A percentile compares a stretch with the other conserved stretches of the same genome.
Conservation (phyloP, 306 rosid genomes). For the Quercus ilex region DNA sequence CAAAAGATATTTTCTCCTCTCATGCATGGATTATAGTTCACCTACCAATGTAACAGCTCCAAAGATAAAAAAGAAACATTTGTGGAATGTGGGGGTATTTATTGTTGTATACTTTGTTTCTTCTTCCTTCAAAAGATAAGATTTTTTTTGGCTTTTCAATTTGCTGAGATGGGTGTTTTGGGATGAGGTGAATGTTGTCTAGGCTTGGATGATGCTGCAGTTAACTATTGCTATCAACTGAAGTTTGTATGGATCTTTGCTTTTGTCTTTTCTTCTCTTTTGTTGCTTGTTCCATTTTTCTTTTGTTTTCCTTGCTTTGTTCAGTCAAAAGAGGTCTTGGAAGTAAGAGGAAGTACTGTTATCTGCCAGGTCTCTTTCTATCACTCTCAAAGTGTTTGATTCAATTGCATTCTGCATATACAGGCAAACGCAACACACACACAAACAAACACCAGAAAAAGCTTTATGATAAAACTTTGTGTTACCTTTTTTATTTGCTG, state of each 20-base stretch:
- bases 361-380: slow-evolving; percentile 7
- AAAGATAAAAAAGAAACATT: slow-evolving; percentile 1
- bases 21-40: slow-evolving; percentile 75
- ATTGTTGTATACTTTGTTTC: not conserved
- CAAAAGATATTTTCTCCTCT: too few species aligned
- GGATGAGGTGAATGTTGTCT: slow-evolving; percentile 23
- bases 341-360: slow-evolving; percentile 15
- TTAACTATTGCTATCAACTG: slow-evolving; percentile 51
- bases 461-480: not conserved
- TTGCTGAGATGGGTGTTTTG: slow-evolving; percentile 22
- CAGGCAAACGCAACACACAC: not conserved
- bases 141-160: slow-evolving; percentile 8
- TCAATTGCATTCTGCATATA: not conserved
- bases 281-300: slow-evolving; percentile 25
- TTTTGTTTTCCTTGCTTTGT: slow-evolving; percentile 22
- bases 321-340: slow-evolving; percentile 35
- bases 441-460: not conserved
- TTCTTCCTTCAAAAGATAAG: not conserved
- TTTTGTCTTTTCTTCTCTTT: slow-evolving; percentile 39
- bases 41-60: slow-evolving; percentile 68
- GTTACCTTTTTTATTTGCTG: slow-evolving; percentile 20
- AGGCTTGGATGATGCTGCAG: slow-evolving; percentile 38
- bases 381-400: not conserved
- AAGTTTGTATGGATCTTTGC: slow-evolving; percentile 31
- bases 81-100: not conserved